Conservation (phyloP, 306 rosid genomes). For the peach (Prunus persica) region DNA sequence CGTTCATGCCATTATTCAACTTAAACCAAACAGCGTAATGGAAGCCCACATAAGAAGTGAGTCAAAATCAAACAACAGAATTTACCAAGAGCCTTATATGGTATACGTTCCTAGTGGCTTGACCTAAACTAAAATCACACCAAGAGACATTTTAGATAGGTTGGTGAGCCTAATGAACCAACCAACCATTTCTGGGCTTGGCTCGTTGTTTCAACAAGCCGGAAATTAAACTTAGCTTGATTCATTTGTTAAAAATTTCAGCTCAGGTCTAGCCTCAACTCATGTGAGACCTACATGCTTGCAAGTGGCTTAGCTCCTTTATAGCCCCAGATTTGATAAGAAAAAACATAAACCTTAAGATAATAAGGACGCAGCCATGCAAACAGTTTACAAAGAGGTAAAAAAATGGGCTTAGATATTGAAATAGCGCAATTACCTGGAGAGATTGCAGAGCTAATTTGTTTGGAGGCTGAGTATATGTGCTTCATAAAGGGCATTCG, state of each 20-base stretch:
- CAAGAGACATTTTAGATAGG: background rate
- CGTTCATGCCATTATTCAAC: background rate
- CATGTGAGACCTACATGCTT: background rate
- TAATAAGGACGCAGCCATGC: background rate
- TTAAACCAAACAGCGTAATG: background rate
- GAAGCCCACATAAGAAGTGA: background rate
- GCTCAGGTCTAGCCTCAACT: background rate
- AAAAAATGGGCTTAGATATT: background rate
- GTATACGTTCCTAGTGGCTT: no score
- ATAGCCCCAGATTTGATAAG: background rate
- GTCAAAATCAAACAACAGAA: background rate
- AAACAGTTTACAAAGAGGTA: background rate
- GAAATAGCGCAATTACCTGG: slow-evolving; percentile 32
- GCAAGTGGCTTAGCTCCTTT: background rate
- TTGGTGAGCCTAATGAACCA: background rate
- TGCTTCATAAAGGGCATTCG: slow-evolving; percentile 56
- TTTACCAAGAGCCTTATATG: background rate
- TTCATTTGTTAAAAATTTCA: background rate
- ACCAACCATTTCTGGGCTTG: background rate
- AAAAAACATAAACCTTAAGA: background rate
- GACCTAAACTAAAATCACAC: background rate
- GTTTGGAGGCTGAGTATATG: slow-evolving; percentile 54
- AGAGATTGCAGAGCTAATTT: slow-evolving; percentile 54
- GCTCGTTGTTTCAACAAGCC: background rate
- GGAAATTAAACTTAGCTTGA: background rate